phyloP scores from a whole-genome alignment of 2,329 filamentous ascomycete genomes.

The Exophiala sideris region DNA sequence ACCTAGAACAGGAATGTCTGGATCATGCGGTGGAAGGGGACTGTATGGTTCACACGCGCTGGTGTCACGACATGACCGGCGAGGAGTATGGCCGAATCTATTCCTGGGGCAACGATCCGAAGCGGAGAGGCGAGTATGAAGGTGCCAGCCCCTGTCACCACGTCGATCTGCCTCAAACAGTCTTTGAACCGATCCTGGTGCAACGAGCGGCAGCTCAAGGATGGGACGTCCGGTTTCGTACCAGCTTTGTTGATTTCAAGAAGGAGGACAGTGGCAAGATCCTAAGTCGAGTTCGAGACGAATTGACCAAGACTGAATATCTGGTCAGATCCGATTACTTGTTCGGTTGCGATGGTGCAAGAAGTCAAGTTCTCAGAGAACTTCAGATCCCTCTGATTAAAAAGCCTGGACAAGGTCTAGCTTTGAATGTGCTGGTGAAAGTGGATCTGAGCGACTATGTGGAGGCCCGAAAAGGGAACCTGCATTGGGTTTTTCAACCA shows the following conservation, averaged over 20 bases:
- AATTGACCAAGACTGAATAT: slow-evolving; percentile 34
- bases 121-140: slow-evolving; percentile 38
- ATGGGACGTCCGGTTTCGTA: slow-evolving; percentile 42
- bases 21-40: slow-evolving; percentile 34
- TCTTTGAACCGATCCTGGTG: slow-evolving; percentile 43
- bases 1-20: slow-evolving; percentile 38
- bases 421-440: slow-evolving; percentile 49
- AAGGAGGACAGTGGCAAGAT: slow-evolving; percentile 32
- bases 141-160: slow-evolving; percentile 41
- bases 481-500: slow-evolving; percentile 60
- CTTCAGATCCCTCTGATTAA: slow-evolving; percentile 47
- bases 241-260: slow-evolving; percentile 34
- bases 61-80: slow-evolving; percentile 45
- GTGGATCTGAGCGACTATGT: slow-evolving; percentile 52
- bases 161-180: slow-evolving; percentile 44
- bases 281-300: slow-evolving; percentile 37
- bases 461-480: slow-evolving; percentile 52
- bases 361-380: slow-evolving; percentile 46
- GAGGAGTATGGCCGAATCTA: slow-evolving; percentile 44
- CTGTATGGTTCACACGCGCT: slow-evolving; percentile 41
- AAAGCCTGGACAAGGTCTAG: slow-evolving; percentile 47
- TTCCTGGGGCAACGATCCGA: slow-evolving; percentile 43
- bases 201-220: slow-evolving; percentile 37
- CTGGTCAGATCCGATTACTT: slow-evolving; percentile 47
- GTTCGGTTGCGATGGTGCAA: slow-evolving; percentile 57